These are phyloP conservation scores for Coriaria nepalensis DNA, from an alignment of 306 rosid species.

Conservation along the genomic window DNA sequence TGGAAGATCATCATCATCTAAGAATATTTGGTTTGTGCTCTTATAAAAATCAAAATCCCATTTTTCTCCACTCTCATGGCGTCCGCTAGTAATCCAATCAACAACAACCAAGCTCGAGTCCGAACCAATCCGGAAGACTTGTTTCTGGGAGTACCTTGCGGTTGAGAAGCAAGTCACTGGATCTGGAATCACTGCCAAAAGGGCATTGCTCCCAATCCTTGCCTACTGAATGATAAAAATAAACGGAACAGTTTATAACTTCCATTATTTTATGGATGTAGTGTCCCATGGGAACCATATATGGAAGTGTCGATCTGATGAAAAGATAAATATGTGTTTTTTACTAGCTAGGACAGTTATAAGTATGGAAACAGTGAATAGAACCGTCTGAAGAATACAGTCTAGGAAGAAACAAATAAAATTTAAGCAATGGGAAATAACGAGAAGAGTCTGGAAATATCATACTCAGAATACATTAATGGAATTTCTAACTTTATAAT, in stretches of 20 bases:
- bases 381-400: background rate
- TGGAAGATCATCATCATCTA: constrained; percentile 64
- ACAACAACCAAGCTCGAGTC: constrained; percentile 77
- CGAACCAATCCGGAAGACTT: constrained; percentile 44
- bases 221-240: constrained; percentile 47
- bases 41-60: constrained; percentile 82
- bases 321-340: too few relatives aligned
- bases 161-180: constrained; percentile 96
- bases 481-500: too few relatives aligned
- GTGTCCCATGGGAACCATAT: too few relatives aligned
- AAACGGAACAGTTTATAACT: too few relatives aligned
- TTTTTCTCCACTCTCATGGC: constrained; percentile 80
- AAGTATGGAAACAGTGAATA: background rate
- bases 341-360: constrained; percentile 12
- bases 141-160: constrained; percentile 83
- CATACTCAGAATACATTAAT: too few relatives aligned
- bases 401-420: too few relatives aligned
- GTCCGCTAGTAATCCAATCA: constrained; percentile 97
- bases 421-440: too few relatives aligned
- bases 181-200: constrained; percentile 77
- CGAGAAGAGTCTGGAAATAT: too few relatives aligned
- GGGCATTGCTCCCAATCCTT: constrained; percentile 57
- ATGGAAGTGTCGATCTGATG: too few relatives aligned
- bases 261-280: too few relatives aligned
- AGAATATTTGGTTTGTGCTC: constrained; percentile 61